Conservation (phyloP, 1,284 basidiomycete species). For the Irpex sp. region DNA sequence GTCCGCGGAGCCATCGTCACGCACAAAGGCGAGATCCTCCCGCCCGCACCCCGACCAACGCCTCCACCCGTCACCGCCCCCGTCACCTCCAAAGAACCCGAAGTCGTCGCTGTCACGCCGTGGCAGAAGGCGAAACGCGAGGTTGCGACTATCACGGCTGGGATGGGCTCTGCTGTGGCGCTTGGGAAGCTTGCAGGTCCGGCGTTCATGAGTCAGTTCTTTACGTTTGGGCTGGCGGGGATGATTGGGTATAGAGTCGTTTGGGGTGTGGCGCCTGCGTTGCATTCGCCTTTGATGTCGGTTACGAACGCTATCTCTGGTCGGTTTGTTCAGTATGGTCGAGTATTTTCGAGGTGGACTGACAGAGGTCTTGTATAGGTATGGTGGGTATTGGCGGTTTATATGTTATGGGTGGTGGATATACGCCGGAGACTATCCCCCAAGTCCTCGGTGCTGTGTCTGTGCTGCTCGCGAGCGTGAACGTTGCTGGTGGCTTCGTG, state of each 20-base stretch:
- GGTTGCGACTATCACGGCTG: conserved; percentile 66
- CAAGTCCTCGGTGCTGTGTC: conserved; percentile 76
- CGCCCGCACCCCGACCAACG: conserved; percentile 60
- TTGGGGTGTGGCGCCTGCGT: conserved; percentile 82
- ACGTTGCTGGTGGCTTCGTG: conserved; percentile 81
- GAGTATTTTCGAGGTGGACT: neutral
- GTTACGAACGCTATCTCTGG: conserved; percentile 82
- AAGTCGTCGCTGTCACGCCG: conserved; percentile 66
- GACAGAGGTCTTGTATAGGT: conserved; percentile 27
- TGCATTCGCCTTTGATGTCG: conserved; percentile 84
- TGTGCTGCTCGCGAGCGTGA: conserved; percentile 79
- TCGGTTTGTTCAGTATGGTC: conserved; percentile 10
- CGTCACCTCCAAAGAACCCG: conserved; percentile 42
- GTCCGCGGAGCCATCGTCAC: conserved; percentile 76
- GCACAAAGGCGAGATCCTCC: conserved; percentile 64
- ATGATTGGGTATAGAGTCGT: conserved; percentile 84
- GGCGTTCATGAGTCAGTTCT: conserved; percentile 82
- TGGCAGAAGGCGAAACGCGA: conserved; percentile 78
- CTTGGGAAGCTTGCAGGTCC: conserved; percentile 76
- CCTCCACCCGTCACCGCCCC: conserved; percentile 57
- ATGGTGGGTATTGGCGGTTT: conserved; percentile 83
- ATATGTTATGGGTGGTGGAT: conserved; percentile 86
- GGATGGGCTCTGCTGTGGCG: conserved; percentile 69
- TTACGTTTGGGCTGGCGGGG: conserved; percentile 80
- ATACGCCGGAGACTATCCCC: conserved; percentile 75